These are phyloP conservation scores for Pseudocercospora crystallina DNA, from an alignment of 2,329 filamentous ascomycete genomes.

Conservation along the genomic window DNA sequence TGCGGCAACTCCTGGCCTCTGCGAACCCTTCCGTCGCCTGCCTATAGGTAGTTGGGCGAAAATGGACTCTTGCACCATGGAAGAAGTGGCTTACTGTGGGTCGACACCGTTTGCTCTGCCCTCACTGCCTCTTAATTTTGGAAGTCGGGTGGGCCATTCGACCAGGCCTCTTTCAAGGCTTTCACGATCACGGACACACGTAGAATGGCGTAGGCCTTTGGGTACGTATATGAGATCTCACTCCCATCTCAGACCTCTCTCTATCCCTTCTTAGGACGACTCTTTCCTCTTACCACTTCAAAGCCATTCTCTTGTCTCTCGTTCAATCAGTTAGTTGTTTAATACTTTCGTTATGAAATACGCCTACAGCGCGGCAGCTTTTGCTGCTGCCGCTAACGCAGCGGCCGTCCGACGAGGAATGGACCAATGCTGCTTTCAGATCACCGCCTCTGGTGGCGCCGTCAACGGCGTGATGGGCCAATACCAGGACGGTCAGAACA, in stretches of 20 bases:
- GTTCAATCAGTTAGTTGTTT: constrained; percentile 10
- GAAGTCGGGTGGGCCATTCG: not conserved
- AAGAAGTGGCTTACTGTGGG: constrained; percentile 4
- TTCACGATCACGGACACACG: constrained; percentile 1
- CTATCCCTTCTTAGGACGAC: not conserved
- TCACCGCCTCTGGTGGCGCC: constrained; percentile 21
- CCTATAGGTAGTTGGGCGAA: not conserved
- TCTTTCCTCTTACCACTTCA: not conserved
- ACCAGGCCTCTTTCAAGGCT: not conserved
- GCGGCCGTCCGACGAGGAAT: constrained; percentile 17
- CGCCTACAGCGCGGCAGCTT: constrained; percentile 17
- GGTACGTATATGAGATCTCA: constrained; percentile 6
- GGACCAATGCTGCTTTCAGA: constrained; percentile 25
- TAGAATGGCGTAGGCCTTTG: not conserved
- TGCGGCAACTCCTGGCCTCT: not conserved
- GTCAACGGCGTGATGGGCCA: constrained; percentile 23
- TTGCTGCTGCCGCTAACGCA: constrained; percentile 19
- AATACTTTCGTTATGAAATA: constrained; percentile 14
- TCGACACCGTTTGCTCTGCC: not conserved
- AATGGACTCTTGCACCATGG: not conserved
- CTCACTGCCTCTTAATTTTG: not conserved
- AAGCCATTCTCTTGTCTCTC: constrained; percentile 12
- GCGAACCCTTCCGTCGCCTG: not conserved
- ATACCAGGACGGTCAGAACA: constrained; percentile 23
- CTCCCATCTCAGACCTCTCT: not conserved